Percentiles rank a stretch among this genome's conserved stretches.
Evolutionary conservation across 23 red algal species (phyloP).

Genomic region (Gracilaria domingensis): DNA sequence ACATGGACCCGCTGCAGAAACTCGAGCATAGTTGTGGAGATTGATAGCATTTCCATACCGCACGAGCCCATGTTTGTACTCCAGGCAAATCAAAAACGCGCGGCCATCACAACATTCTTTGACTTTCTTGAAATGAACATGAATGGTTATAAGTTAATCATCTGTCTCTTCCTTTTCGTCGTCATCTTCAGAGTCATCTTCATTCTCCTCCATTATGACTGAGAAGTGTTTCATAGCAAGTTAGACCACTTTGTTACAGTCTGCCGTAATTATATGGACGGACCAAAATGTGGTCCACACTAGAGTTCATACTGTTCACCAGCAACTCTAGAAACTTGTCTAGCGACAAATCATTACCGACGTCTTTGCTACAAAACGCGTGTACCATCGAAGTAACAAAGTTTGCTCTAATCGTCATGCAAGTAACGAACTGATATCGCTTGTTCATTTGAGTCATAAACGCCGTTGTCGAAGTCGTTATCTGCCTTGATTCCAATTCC

Average conservation of each 20-base stretch:
- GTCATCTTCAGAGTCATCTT: not conserved
- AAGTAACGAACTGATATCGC: not conserved
- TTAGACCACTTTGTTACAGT: not conserved
- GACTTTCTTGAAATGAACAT: no score
- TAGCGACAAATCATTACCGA: not conserved
- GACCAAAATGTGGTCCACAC: not conserved
- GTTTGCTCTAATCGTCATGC: slow-evolving; percentile 16
- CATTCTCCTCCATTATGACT: not conserved
- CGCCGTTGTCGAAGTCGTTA: not conserved
- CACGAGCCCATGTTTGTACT: no score
- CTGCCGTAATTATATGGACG: not conserved
- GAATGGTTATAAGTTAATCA: no score
- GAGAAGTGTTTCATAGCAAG: not conserved
- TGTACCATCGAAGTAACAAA: slow-evolving; percentile 37
- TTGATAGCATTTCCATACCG: no score
- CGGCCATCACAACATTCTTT: no score
- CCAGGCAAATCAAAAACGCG: no score
- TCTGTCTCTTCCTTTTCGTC: no score
- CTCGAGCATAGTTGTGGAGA: no score
- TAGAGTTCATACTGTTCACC: slow-evolving; percentile 22
- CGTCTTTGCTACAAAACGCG: not conserved
- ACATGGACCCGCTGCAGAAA: no score
- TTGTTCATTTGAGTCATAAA: not conserved
- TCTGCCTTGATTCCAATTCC: not conserved
- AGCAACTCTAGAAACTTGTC: slow-evolving; percentile 23